Conservation (phyloP, 169 alveolate species). For the Cryptosporidium sp. region DNA sequence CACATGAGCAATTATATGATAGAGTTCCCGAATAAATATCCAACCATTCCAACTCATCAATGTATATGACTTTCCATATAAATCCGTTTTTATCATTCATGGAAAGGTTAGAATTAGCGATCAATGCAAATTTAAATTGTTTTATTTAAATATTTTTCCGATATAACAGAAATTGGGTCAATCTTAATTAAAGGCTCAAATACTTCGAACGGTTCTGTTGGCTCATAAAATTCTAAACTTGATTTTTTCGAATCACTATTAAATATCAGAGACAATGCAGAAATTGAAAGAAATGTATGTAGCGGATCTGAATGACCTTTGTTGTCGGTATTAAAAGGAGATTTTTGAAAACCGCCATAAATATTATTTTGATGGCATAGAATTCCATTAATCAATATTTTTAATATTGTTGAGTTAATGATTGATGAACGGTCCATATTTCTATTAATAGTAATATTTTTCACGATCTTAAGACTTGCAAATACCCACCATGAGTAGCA, state of each 20-base stretch:
- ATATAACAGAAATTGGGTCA: conserved; percentile 40
- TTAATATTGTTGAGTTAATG: not conserved
- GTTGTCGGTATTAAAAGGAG: conserved; percentile 50
- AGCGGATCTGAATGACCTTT: conserved; percentile 78
- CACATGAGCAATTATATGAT: conserved; percentile 65
- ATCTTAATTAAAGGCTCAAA: conserved; percentile 14
- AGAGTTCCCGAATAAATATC: conserved; percentile 34
- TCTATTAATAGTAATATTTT: not conserved
- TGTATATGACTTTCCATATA: conserved; percentile 32
- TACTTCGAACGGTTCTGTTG: not conserved
- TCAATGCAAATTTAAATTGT: not conserved
- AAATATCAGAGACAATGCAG: conserved; percentile 76
- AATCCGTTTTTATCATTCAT: conserved; percentile 12
- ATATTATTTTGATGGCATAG: conserved; percentile 41
- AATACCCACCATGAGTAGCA: conserved; percentile 82
- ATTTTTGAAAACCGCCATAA: conserved; percentile 68
- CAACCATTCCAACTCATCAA: conserved; percentile 48
- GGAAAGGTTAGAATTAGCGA: not conserved
- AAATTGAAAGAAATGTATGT: conserved; percentile 81
- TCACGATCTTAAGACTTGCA: conserved; percentile 78
- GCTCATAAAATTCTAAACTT: not conserved
- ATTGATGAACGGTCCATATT: conserved; percentile 19
- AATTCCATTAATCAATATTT: conserved; percentile 20
- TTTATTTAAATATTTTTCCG: not conserved
- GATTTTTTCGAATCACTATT: not conserved